These are phyloP conservation scores for Metroxylon sagu DNA, from an alignment of 176 grass and related monocot species.

Conservation along the genomic window DNA sequence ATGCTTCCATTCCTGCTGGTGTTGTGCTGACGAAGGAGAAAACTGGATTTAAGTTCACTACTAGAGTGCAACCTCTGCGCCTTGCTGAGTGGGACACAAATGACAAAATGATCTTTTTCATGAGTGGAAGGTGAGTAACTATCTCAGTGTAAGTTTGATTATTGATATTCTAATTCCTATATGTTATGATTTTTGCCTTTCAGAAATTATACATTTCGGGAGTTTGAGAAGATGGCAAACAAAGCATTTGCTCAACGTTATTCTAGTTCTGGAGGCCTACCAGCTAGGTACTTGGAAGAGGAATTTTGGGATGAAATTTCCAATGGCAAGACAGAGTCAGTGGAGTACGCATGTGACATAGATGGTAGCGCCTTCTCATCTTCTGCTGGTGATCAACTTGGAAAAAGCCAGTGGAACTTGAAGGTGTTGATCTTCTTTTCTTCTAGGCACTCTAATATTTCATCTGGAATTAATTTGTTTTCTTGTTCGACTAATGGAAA, in stretches of 20 bases:
- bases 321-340: conserved; percentile 78
- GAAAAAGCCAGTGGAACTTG: conserved; percentile 88
- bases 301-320: conserved; percentile 97
- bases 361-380: conserved; percentile 98
- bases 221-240: conserved; percentile 94
- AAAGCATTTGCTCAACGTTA: conserved; percentile 81
- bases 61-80: too few species aligned
- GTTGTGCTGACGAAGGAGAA: too few species aligned
- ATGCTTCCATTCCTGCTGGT: too few species aligned
- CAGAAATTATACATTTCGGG: conserved; percentile 95
- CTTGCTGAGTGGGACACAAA: too few species aligned
- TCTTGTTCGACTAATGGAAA: too few species aligned
- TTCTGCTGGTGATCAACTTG: conserved; percentile 67
- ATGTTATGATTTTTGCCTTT: conserved; percentile 15
- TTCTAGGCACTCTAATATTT: too few species aligned
- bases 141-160: not conserved
- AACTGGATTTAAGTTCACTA: too few species aligned
- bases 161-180: not conserved
- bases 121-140: conserved; percentile 54
- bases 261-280: conserved; percentile 67
- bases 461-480: too few species aligned
- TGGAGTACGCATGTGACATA: conserved; percentile 97
- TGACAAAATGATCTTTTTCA: too few species aligned
- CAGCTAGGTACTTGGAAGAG: conserved; percentile 76
- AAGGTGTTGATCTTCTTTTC: conserved; percentile 41